These are phyloP conservation scores for Lathyrus aphaca DNA, from an alignment of 306 rosid genomes.

Conservation along the genomic window DNA sequence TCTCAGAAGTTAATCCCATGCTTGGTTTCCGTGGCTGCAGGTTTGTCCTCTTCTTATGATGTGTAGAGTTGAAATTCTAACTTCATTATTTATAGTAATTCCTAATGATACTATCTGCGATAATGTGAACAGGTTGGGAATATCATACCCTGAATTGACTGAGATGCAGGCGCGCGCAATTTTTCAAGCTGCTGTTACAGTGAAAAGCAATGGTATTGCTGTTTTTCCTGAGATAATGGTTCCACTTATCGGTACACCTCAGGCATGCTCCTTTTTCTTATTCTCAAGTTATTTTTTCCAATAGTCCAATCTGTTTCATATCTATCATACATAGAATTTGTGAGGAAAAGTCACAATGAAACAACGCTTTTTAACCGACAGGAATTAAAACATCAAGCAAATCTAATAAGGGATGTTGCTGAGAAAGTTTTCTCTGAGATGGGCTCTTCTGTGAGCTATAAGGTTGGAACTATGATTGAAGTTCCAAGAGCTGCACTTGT, in stretches of 20 bases:
- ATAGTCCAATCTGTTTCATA: not conserved
- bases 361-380: slow-evolving; percentile 33
- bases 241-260: slow-evolving; percentile 96
- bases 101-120: not conserved
- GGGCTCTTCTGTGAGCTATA: slow-evolving; percentile 72
- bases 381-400: slow-evolving; percentile 85
- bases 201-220: slow-evolving; percentile 60
- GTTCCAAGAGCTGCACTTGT: slow-evolving; percentile 93
- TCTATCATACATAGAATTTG: not conserved
- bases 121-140: slow-evolving; percentile 70
- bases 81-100: too few relatives aligned
- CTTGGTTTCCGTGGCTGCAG: slow-evolving; percentile 99
- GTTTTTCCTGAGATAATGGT: slow-evolving; percentile 98
- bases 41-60: slow-evolving; percentile 45
- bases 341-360: not conserved
- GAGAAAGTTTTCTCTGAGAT: slow-evolving; percentile 81
- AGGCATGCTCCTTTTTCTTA: slow-evolving; percentile 54
- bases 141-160: slow-evolving; percentile 89
- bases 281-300: not conserved
- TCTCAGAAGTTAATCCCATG: slow-evolving; percentile 99
- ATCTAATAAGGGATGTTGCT: slow-evolving; percentile 65
- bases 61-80: not conserved
- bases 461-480: slow-evolving; percentile 98
- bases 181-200: slow-evolving; percentile 86
- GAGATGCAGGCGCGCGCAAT: slow-evolving; percentile 96